Evolutionary conservation across 768 basidiomycete species (phyloP), one percentile per base, ranked within the genome.

Genomic region (Mycena belliarum): DNA sequence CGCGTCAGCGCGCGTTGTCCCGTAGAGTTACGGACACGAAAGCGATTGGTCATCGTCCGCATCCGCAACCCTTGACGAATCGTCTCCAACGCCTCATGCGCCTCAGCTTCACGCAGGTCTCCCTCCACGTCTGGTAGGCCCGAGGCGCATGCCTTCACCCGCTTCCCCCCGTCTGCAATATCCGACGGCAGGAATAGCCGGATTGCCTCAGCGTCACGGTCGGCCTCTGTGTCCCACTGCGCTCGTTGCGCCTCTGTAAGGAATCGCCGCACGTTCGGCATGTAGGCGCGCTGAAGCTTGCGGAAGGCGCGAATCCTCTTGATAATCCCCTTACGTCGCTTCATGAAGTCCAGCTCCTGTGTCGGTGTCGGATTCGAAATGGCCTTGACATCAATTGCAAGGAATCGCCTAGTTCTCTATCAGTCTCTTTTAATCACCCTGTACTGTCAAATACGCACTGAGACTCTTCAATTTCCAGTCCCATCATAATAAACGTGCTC

Each of bases 111-210:
- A 11, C 40, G 50, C 20, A 52, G 41, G n/a, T 52, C 50, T 4
- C 20, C 40, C 40, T 52, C 50, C 8, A 52, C 50, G 14, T 6
- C 37, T 21, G 40, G 20, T n/a, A 52, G 14, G 1, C 41, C 50
- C 20, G 15, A 20, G 4, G 50, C 41, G 16, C 50, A 52, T 2
- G 50, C 50, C 18, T 15, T 28, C 20, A 3, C 20, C 1, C 50
- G 26, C 29, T 43, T 42, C 40, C 3, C 15, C n/a, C 24, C 32
- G 38, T 52, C 50, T 2, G 28, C 8, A 15, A 52, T 32, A 16
- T 52, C 50, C 1, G 50, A 52, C 6, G 50, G 50, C 40, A 52
- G 20, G 29, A 52, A 52, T 0, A 52, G 51, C 29, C 51, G 51
- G 1, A 52, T 15, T 3, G 29, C 20, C 42, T 52, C 42, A 2